These are phyloP conservation scores for Pichia sp. DNA, from an alignment of 1,139 yeast species.

Conservation along the genomic window DNA sequence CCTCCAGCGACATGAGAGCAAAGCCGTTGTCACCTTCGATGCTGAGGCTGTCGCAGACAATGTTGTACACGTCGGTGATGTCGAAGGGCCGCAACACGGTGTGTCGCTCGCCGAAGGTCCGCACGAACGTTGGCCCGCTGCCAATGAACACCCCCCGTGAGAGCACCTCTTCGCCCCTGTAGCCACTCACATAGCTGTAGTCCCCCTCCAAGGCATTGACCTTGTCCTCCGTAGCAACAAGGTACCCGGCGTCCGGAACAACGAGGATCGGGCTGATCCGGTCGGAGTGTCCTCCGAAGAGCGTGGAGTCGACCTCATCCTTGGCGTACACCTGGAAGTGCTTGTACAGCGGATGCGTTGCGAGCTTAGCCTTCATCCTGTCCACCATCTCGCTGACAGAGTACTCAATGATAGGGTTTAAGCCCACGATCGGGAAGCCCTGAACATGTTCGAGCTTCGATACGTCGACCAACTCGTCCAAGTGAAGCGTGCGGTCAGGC, in stretches of 20 bases:
- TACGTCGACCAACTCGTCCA: conserved; percentile 65
- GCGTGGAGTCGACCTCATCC: conserved; percentile 52
- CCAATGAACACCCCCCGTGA: background rate
- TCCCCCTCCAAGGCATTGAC: background rate
- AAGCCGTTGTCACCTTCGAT: background rate
- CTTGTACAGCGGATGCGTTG: conserved; percentile 30
- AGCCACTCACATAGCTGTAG: background rate
- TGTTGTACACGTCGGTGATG: background rate
- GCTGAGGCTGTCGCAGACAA: background rate
- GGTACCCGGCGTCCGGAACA: conserved; percentile 75
- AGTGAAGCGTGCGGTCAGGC: conserved; percentile 54
- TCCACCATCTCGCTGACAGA: conserved; percentile 38
- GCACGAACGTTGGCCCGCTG: background rate
- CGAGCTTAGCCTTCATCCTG: conserved; percentile 32
- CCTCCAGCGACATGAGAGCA: background rate
- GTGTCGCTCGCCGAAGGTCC: background rate
- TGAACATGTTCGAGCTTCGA: conserved; percentile 55
- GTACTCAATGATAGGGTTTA: conserved; percentile 49
- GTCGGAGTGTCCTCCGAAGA: conserved; percentile 54
- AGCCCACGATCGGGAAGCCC: conserved; percentile 86
- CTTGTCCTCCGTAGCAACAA: conserved; percentile 51
- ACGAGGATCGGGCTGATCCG: conserved; percentile 85
- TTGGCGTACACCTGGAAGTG: conserved; percentile 52
- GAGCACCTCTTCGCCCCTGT: background rate
- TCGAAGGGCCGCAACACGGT: background rate